These are phyloP conservation scores for Candida lessepsii DNA, from an alignment of 805 yeast genomes.

Conservation along the genomic window DNA sequence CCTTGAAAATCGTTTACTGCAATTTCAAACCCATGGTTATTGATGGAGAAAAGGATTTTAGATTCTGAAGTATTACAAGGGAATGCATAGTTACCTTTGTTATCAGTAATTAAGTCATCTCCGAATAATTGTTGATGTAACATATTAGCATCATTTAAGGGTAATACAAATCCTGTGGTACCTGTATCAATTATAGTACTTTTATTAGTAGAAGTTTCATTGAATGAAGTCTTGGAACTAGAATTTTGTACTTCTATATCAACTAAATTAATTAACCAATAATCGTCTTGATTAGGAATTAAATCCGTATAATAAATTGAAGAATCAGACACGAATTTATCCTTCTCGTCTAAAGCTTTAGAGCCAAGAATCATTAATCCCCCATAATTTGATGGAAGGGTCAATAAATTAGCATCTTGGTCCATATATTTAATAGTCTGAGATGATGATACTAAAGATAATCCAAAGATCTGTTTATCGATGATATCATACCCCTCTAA, in stretches of 20 bases:
- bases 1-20: conserved; percentile 48
- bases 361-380: conserved; percentile 29
- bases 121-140: conserved; percentile 50
- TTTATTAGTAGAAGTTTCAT: conserved; percentile 24
- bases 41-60: conserved; percentile 40
- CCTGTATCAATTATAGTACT: conserved; percentile 62
- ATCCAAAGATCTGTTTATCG: conserved; percentile 38
- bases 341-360: conserved; percentile 14
- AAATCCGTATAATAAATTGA: conserved; percentile 38
- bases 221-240: conserved; percentile 7
- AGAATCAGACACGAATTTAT: conserved; percentile 28
- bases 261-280: conserved; percentile 53
- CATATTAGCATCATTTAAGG: conserved; percentile 51
- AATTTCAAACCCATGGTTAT: conserved; percentile 45
- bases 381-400: conserved; percentile 30
- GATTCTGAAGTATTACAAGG: conserved; percentile 49
- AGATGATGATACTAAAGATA: conserved; percentile 18
- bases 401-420: conserved; percentile 24
- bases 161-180: conserved; percentile 59
- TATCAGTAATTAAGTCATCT: conserved; percentile 50
- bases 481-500: conserved; percentile 34
- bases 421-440: conserved; percentile 17
- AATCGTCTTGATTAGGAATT: conserved; percentile 31
- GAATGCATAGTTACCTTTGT: conserved; percentile 56
- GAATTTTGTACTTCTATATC: conserved; percentile 28